Percentiles rank a stretch among this genome's conserved stretches.
These are phyloP conservation scores for Fraxinus sp. DNA, from an alignment of 305 asterid species.

Conservation along the genomic window DNA sequence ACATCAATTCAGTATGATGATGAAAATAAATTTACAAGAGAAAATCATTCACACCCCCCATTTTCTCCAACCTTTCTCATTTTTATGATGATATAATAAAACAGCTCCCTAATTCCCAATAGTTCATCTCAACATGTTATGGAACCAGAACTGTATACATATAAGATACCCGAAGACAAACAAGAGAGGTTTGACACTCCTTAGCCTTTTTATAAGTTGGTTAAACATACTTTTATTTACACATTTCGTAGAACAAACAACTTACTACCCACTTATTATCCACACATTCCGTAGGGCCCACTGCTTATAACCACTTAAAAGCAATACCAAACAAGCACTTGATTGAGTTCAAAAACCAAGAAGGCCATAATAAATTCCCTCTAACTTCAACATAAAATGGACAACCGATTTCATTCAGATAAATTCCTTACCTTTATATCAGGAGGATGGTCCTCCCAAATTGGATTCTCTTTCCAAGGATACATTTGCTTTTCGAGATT, in stretches of 20 bases:
- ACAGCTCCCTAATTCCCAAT: neutral
- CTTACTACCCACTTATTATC: too few relatives aligned
- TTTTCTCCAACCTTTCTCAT: neutral
- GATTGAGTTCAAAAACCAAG: neutral
- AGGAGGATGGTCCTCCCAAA: conserved; percentile 66
- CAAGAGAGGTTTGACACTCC: neutral
- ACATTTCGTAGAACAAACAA: too few relatives aligned
- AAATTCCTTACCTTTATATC: conserved; percentile 49
- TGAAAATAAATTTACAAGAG: too few relatives aligned
- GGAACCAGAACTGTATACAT: neutral
- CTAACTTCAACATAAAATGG: neutral
- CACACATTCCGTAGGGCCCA: neutral
- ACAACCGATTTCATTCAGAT: neutral
- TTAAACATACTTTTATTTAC: neutral
- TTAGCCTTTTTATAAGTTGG: neutral
- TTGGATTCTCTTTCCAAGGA: conserved; percentile 78
- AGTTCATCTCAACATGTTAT: neutral
- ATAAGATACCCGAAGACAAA: neutral
- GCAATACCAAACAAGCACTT: neutral
- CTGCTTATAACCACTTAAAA: neutral
- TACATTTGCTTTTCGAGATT: conserved; percentile 62
- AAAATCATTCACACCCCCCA: neutral
- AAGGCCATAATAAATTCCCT: neutral
- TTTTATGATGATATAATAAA: too few relatives aligned
- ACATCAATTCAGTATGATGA: neutral